These are phyloP conservation scores for Inga laurina DNA, from an alignment of 306 rosid genomes.

Conservation along the genomic window DNA sequence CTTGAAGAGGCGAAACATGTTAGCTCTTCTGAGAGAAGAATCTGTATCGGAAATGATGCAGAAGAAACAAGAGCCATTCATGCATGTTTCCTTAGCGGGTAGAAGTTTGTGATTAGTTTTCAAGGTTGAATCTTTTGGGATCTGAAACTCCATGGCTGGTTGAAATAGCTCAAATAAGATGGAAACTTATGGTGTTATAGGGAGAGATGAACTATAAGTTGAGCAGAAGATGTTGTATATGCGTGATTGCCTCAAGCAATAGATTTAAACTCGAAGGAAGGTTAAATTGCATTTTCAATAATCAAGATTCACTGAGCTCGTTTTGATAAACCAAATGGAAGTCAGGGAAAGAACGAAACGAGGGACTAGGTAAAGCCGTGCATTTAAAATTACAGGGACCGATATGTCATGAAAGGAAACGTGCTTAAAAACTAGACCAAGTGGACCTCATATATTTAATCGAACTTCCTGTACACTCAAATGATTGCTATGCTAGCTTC, in stretches of 20 bases:
- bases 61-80: constrained; percentile 55
- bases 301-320: not conserved
- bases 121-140: constrained; percentile 4
- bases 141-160: not conserved
- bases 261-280: constrained; percentile 16
- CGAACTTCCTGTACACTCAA: not conserved
- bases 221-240: not conserved
- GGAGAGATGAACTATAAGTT: not conserved
- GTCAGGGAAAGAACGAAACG: not conserved
- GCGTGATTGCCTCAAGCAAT: constrained; percentile 38
- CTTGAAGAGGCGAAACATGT: constrained; percentile 48
- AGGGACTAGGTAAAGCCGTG: not conserved
- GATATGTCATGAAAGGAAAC: not conserved
- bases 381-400: not conserved
- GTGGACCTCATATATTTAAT: not conserved
- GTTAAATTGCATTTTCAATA: not conserved
- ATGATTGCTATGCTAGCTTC: constrained; percentile 14
- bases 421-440: constrained; percentile 9
- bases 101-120: constrained; percentile 4
- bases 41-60: constrained; percentile 58
- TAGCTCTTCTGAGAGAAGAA: constrained; percentile 40
- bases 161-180: not conserved
- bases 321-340: not conserved
- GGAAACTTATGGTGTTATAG: not conserved
- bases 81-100: constrained; percentile 30